Conservation (phyloP, 345 rosid species). For the Populus deltoides region DNA sequence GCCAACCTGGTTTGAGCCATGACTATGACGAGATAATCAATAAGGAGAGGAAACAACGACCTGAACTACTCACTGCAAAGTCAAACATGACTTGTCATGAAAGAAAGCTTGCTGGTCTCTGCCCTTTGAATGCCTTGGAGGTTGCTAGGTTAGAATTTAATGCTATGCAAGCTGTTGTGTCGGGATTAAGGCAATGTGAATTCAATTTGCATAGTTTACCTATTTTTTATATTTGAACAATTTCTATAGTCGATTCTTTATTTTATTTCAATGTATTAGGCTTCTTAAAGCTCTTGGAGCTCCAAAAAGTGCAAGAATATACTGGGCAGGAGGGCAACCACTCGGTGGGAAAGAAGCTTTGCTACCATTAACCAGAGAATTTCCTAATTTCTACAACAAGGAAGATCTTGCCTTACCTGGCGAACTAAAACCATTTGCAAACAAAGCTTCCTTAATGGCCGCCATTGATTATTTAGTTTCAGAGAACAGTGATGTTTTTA, state of each 20-base stretch:
- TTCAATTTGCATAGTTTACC: neutral
- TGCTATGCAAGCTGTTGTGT: neutral
- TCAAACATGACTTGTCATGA: slow-evolving; percentile 78
- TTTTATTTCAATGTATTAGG: slow-evolving; percentile 32
- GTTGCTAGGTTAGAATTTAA: slow-evolving; percentile 61
- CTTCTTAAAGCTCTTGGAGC: slow-evolving; percentile 94
- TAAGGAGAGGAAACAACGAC: slow-evolving; percentile 68
- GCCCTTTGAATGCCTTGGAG: slow-evolving; percentile 86
- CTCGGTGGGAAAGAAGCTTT: slow-evolving; percentile 81
- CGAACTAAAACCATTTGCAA: slow-evolving; percentile 74
- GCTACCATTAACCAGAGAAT: slow-evolving; percentile 59
- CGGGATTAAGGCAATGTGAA: neutral
- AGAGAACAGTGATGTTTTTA: slow-evolving; percentile 79
- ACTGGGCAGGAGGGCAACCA: slow-evolving; percentile 96
- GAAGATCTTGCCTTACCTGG: slow-evolving; percentile 75
- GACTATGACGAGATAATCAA: slow-evolving; percentile 68
- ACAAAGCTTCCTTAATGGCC: slow-evolving; percentile 81
- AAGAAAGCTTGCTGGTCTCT: slow-evolving; percentile 81
- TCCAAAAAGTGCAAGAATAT: slow-evolving; percentile 60
- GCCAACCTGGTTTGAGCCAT: slow-evolving; percentile 77
- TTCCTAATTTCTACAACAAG: slow-evolving; percentile 74
- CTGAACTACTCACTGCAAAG: slow-evolving; percentile 84
- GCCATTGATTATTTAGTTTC: slow-evolving; percentile 85
- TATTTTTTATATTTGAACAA: neutral
- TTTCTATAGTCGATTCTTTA: neutral